Percentiles rank a stretch among this genome's conserved stretches.
Evolutionary conservation across 2,329 filamentous ascomycete genomes (phyloP).

Genomic region (Aureobasidium mangrovei): DNA sequence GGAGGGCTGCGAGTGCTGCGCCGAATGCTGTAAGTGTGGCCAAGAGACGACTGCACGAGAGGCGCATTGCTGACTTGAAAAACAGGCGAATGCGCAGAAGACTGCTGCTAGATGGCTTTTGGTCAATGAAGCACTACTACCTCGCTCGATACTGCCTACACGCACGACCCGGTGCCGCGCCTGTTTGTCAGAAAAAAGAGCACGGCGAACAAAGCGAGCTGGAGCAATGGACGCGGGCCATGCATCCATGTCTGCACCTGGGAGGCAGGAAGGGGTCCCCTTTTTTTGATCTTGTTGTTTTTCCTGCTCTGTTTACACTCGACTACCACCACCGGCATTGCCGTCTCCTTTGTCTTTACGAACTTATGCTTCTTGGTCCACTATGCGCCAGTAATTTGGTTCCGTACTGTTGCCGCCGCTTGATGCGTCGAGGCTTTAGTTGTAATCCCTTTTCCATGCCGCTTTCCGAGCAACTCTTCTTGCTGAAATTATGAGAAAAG

Average conservation of each 20-base stretch:
- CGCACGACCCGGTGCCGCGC: not conserved
- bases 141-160: not conserved
- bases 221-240: not conserved
- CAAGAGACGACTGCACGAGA: not conserved
- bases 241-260: not conserved
- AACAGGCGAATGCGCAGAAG: slow-evolving; percentile 36
- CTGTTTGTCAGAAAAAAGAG: not conserved
- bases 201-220: not conserved
- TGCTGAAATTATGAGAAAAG: too few relatives aligned
- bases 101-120: slow-evolving; percentile 22
- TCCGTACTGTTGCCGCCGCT: slow-evolving; percentile 1
- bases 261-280: not conserved
- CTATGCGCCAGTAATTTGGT: slow-evolving; percentile 5
- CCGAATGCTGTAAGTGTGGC: slow-evolving; percentile 42
- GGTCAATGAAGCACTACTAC: not conserved
- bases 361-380: slow-evolving; percentile 10
- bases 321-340: not conserved
- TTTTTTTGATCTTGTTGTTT: not conserved
- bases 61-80: not conserved
- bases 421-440: slow-evolving; percentile 2
- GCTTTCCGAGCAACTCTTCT: too few relatives aligned
- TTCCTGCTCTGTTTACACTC: not conserved
- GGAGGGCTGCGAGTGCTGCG: slow-evolving; percentile 55
- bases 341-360: slow-evolving; percentile 9
- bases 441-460: not conserved